Base-by-base conservation (phyloP, 2,329 filamentous ascomycete genomes). In the Apiospora arundinis region DNA sequence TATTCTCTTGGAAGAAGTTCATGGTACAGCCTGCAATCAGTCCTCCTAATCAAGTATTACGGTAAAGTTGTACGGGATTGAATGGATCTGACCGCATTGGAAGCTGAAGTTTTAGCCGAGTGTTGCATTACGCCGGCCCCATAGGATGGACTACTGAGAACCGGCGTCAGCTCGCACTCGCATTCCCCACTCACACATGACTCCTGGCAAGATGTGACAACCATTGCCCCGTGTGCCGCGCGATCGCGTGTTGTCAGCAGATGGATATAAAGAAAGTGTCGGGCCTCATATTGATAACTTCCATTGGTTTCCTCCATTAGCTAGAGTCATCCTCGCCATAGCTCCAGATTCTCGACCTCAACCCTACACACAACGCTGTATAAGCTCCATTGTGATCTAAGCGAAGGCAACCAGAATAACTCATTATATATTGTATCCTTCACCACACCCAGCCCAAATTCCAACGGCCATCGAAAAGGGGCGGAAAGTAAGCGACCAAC, bases 151-250 rank as follows among this genome's bases (percentile, higher is more conserved):
- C 52, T 60, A 60, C 52, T 37, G 52, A 37, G 18, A 45, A 45
- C 14, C 56, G 32, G 8, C 56, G 32, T 28, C 56, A 63, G 18
- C 56, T 63, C 56, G 56, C 56, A 40, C 11, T 63, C 56, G 56
- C 56, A 63, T 63, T 63, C 56, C 37, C 56, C 56, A 63, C 56
- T 7, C 52, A 60, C 52, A 21, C 32, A 21, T 18, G 52, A 16
- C 18, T 28, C 25, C 14, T 12, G 25, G 56, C 7, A 40, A 63
- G 56, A 14, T n/a, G 18, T 40, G 56, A 40, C 28, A 37, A 37
- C 18, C 11, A 40, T 63, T 63, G 21, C 56, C 14, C 32, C 56
- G 32, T 32, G 52, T 60, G 28, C 52, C 28, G 28, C 28, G 52
- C 52, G n/a, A 12, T 63, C 56, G 28, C 18, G 14, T 23, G 32